These are phyloP conservation scores for Graphiopsis chlorocephala DNA, from an alignment of 2,329 filamentous ascomycete genomes.

Conservation along the genomic window DNA sequence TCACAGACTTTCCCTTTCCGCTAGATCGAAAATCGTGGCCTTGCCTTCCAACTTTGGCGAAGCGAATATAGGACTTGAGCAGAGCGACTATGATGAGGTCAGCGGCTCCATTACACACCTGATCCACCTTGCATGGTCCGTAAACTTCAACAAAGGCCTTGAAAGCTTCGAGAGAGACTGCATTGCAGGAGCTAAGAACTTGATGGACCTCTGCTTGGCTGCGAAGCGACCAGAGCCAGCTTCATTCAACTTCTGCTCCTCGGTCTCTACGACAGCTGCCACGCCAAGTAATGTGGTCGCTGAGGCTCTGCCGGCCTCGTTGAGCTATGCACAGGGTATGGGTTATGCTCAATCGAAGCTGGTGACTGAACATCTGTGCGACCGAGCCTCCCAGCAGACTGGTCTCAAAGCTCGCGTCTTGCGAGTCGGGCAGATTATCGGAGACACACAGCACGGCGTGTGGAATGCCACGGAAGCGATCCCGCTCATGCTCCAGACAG, in stretches of 20 bases:
- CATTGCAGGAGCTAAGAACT: conserved; percentile 14
- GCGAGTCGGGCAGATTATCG: conserved; percentile 47
- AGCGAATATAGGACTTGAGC: conserved; percentile 28
- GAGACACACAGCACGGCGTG: conserved; percentile 45
- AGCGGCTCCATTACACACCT: conserved; percentile 27
- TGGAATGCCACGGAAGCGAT: conserved; percentile 53
- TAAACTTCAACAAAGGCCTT: conserved; percentile 38
- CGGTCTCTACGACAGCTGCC: conserved; percentile 20
- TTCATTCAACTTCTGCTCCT: conserved; percentile 11
- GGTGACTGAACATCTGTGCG: conserved; percentile 31
- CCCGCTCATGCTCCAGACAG: conserved; percentile 49
- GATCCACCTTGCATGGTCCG: conserved; percentile 40
- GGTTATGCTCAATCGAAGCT: conserved; percentile 18
- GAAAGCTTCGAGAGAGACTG: conserved; percentile 32
- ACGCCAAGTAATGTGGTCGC: conserved; percentile 1
- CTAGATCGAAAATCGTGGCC: conserved; percentile 29
- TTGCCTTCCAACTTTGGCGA: conserved; percentile 27
- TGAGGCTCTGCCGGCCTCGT: not conserved
- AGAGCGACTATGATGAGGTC: conserved; percentile 24
- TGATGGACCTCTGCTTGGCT: conserved; percentile 26
- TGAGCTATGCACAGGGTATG: conserved; percentile 10
- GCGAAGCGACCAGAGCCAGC: conserved; percentile 27
- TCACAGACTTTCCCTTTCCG: conserved; percentile 25
- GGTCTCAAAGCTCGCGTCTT: conserved; percentile 27
- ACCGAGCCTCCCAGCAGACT: conserved; percentile 28